Conservation (phyloP, 371 early-diverging fungal genomes). For the Mortierella sp. region DNA sequence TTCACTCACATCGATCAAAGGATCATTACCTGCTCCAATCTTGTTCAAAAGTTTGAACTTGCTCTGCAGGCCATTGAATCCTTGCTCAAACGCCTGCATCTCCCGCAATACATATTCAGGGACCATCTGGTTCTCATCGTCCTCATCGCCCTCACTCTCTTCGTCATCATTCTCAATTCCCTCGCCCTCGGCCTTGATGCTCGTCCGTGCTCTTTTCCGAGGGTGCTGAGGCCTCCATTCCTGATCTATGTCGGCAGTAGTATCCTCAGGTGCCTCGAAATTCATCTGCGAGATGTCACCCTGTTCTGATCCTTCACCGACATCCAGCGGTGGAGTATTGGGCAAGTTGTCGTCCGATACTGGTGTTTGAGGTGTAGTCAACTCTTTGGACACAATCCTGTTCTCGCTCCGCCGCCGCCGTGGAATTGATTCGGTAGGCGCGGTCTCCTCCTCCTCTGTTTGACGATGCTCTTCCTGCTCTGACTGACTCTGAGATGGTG, state of each 20-base stretch:
- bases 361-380: background rate
- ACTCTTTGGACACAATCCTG: background rate
- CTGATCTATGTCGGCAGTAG: background rate
- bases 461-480: background rate
- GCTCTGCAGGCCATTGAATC: constrained; percentile 66
- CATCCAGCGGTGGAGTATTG: background rate
- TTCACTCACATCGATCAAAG: too few species aligned
- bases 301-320: background rate
- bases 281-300: background rate
- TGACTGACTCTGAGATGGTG: background rate
- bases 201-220: background rate
- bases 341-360: background rate
- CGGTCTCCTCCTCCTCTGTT: background rate
- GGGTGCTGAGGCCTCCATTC: background rate
- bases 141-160: constrained; percentile 28
- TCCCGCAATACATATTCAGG: constrained; percentile 50
- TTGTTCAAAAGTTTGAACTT: constrained; percentile 78
- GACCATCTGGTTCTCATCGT: constrained; percentile 23
- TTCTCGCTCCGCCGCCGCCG: too few species aligned
- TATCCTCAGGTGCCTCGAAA: background rate
- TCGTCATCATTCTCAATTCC: background rate
- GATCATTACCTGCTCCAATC: constrained; percentile 79
- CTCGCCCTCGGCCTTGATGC: background rate
- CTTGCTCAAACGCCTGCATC: constrained; percentile 60
- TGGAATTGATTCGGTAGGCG: background rate